phyloP scores from a whole-genome alignment of 768 basidiomycete species.

The Harrya chromipes region DNA sequence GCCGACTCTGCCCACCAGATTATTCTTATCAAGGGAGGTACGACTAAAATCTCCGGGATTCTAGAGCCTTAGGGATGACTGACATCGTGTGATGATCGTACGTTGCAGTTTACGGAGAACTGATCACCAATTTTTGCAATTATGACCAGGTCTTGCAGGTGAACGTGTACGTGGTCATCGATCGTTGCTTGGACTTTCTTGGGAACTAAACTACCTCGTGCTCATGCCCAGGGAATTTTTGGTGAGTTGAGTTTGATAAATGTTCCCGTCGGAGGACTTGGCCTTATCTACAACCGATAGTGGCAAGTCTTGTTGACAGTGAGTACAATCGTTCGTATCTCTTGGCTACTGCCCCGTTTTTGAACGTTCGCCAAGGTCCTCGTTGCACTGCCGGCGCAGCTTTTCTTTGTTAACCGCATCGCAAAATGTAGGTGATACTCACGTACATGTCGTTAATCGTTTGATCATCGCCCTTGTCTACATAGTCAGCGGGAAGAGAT shows the following conservation, averaged over 20 bases:
- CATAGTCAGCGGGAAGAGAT: constrained; percentile 15
- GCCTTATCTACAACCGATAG: constrained; percentile 1
- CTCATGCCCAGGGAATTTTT: constrained; percentile 9
- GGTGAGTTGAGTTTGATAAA: constrained; percentile 4
- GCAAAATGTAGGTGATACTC: constrained; percentile 14
- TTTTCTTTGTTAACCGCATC: constrained; percentile 20
- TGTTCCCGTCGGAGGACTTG: neutral
- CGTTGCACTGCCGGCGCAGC: constrained; percentile 16
- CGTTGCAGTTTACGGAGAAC: constrained; percentile 8
- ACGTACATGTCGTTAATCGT: neutral
- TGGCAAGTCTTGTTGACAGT: constrained; percentile 23
- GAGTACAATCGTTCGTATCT: neutral
- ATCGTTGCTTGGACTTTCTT: neutral
- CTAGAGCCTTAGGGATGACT: neutral
- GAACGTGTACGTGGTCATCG: constrained; percentile 8
- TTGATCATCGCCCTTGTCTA: neutral
- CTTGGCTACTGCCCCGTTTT: neutral
- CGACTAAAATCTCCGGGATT: neutral
- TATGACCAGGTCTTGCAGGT: constrained; percentile 6
- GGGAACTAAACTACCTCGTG: neutral
- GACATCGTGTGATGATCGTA: neutral
- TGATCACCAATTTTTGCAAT: constrained; percentile 16
- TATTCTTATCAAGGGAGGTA: constrained; percentile 19
- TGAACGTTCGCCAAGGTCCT: neutral
- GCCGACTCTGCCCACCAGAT: constrained; percentile 14